Evolutionary conservation across 176 grass and related monocot genomes (phyloP).

Genomic region (Oryza nivara): DNA sequence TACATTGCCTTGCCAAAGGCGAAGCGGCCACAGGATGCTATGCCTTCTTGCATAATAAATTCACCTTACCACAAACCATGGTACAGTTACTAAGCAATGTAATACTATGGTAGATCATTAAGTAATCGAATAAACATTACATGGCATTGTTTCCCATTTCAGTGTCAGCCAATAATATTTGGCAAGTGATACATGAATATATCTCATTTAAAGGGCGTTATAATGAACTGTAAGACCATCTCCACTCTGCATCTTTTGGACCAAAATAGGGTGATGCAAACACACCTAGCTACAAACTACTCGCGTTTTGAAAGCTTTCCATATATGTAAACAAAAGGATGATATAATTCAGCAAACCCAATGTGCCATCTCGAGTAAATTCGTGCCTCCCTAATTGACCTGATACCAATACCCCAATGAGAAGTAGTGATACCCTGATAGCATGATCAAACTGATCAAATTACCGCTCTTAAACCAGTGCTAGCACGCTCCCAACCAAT

Average conservation of each 20-base stretch:
- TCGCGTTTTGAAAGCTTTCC: background rate
- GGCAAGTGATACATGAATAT: background rate
- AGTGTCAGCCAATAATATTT: background rate
- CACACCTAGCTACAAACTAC: background rate
- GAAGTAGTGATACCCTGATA: background rate
- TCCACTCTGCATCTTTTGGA: background rate
- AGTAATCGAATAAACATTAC: background rate
- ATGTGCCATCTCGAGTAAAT: constrained; percentile 4
- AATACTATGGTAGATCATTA: constrained; percentile 2
- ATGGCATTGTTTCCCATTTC: background rate
- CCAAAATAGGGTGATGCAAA: background rate
- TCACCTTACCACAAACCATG: background rate
- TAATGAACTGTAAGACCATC: background rate
- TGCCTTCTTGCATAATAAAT: background rate
- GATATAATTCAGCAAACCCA: background rate
- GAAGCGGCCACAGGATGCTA: background rate
- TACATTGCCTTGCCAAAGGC: background rate
- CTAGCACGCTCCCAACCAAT: background rate
- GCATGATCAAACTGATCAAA: background rate
- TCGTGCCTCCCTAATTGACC: background rate
- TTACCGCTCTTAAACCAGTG: background rate
- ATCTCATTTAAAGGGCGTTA: background rate
- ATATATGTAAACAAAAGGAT: background rate
- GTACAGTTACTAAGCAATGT: background rate
- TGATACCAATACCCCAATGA: background rate